Conservation (phyloP, 2,329 filamentous ascomycete genomes). For the Colletotrichum sp. region DNA sequence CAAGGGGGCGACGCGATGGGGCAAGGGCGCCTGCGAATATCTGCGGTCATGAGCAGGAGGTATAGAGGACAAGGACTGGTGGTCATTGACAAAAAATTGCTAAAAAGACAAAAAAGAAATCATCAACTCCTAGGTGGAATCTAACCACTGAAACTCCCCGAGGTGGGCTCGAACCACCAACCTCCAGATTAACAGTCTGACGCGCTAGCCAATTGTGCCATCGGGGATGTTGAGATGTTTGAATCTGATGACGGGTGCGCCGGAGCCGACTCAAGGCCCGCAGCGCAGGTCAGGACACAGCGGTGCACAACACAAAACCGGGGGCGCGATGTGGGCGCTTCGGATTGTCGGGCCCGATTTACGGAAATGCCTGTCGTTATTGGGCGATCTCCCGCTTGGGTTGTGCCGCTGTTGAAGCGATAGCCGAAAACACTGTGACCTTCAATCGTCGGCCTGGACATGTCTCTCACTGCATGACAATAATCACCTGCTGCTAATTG, state of each 20-base stretch:
- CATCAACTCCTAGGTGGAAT: not conserved
- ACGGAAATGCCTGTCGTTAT: not conserved
- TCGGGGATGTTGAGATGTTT: constrained; percentile 3
- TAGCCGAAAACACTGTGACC: not conserved
- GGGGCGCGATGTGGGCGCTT: not conserved
- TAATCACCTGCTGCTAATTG: not conserved
- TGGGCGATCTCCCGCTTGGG: constrained; percentile 10
- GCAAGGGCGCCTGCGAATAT: constrained; percentile 50
- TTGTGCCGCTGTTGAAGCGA: not conserved
- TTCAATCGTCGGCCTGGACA: not conserved
- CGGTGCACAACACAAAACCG: not conserved
- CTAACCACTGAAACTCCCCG: not conserved
- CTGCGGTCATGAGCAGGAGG: constrained; percentile 34
- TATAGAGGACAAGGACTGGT: no score
- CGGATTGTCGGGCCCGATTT: not conserved
- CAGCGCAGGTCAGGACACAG: not conserved
- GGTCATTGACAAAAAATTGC: no score
- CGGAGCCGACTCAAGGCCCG: not conserved
- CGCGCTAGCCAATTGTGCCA: constrained; percentile 12
- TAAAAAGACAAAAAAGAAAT: not conserved
- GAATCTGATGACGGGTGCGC: not conserved
- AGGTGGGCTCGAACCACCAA: constrained; percentile 12
- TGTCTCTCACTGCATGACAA: not conserved
- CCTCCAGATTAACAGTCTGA: constrained; percentile 11
- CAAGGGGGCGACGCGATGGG: constrained; percentile 55